Evolutionary conservation across 768 basidiomycete genomes (phyloP), one percentile per base, ranked within the genome.

Genomic region (Steccherinum ochraceum): DNA sequence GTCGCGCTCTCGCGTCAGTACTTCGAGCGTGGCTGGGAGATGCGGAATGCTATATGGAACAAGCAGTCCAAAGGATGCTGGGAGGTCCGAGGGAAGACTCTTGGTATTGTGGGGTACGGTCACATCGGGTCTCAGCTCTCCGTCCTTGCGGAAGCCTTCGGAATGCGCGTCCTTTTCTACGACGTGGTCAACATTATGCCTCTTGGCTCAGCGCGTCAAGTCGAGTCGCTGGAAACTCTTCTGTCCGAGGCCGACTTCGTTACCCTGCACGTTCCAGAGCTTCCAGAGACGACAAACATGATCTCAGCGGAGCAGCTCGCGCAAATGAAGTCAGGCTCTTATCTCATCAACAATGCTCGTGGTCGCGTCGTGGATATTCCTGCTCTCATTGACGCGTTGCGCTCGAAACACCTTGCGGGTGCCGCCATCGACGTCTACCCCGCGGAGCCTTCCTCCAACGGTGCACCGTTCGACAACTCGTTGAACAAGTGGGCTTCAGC

Each of bases 151-250:
- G 96, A 99, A 68, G 83, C 96, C 2, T 86, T 99, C 63, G 96
- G 93, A 53, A 89, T 99, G 76, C 84, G 87, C 40, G 95, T 99
- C 57, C 72, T 97, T 56, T 99, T 97, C 76, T 81, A 92, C 69
- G 96, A 99, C 63, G 83, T 98, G 45, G 65, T 97, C 63, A 94
- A 93, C 62, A 83, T 98, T 71, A 99, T 99, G 96, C 92, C 96
- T 4, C 79, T 99, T 42, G 96, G 96, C 43, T 85, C 85, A 7
- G 96, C 95, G 3, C 84, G 85, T 51, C 96, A 96, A 64, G 81
- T 95, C 54, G 90, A 93, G 24, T 78, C 79, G 3, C 81, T 99
- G 45, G 63, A 78, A 2, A 74, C 80, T 5, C 78, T 99, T 40
- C 81, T 99, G 46, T 60, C 71, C 42, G 73, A 84, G 56, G 80